phyloP scores from a whole-genome alignment of 2,329 filamentous ascomycete genomes.

The Gnomoniopsis smithogilvyi region DNA sequence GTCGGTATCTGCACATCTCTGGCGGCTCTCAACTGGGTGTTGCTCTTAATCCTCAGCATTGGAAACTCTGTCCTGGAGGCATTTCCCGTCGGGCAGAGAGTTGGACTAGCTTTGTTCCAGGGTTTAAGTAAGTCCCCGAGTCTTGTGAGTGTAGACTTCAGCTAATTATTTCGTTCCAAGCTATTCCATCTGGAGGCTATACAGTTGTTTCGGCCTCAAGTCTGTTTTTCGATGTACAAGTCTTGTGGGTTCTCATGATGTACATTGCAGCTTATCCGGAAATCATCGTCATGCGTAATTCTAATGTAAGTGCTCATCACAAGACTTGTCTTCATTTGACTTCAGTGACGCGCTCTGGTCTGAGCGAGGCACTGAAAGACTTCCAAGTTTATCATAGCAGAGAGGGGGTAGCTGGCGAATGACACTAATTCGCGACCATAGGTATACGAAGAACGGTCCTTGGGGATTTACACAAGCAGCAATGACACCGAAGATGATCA shows the following conservation, averaged over 20 bases:
- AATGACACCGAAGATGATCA: slow-evolving; percentile 6
- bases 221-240: slow-evolving; percentile 37
- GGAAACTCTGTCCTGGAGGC: slow-evolving; percentile 42
- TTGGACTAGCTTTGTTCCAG: slow-evolving; percentile 53
- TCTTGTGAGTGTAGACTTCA: too few species aligned
- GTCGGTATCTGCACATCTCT: slow-evolving; percentile 42
- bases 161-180: not conserved
- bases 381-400: too few species aligned
- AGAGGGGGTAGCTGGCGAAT: not conserved
- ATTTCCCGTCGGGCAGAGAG: slow-evolving; percentile 41
- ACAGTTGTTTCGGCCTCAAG: slow-evolving; percentile 48
- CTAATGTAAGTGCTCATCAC: slow-evolving; percentile 42
- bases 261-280: slow-evolving; percentile 45
- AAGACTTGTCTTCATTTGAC: not conserved
- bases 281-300: slow-evolving; percentile 45
- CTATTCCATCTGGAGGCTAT: slow-evolving; percentile 52
- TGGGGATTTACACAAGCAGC: slow-evolving; percentile 39
- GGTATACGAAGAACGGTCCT: slow-evolving; percentile 54
- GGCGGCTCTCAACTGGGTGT: slow-evolving; percentile 49
- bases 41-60: slow-evolving; percentile 51
- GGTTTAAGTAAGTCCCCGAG: slow-evolving; percentile 23
- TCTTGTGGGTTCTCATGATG: slow-evolving; percentile 44
- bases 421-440: not conserved
- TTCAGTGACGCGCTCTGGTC: not conserved
- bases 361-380: not conserved